Evolutionary conservation across 768 basidiomycete genomes (phyloP), one percentile per base, ranked within the genome.

Genomic region (Pisolithus tinctorius): DNA sequence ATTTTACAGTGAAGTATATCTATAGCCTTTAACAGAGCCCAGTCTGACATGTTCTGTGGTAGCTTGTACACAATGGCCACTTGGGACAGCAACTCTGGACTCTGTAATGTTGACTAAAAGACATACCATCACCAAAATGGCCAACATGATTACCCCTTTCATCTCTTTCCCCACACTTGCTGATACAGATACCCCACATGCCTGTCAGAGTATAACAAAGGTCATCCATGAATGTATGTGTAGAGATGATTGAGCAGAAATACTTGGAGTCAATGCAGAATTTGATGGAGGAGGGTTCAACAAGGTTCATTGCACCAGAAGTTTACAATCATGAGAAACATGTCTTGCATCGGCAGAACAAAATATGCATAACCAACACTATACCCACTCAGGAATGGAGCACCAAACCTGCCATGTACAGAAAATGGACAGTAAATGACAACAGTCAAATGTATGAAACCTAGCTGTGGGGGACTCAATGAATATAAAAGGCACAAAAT

Each of bases 201-300:
- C 91, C 84, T 49, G 73, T 62, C 56, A 97, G 63, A 14, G 86
- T 82, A 48, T 77, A 72, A 16, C 69, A 63, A 45, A 95, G 69
- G 23, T 79, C 77, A 44, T 71, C 62, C 59, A 86, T 84, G 64
- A 95, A 88, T 26, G 53, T 50, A 8, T 72, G 65, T 13, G 92
- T 95, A 14, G 88, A 88, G 16, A 93, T 94, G 16, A 69, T 60
- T 4, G 76, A 62, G 53, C 75, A 81, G 5, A 86, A 86, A 53
- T 75, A 70, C 66, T 98, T 98, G 43, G 87, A 90, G 65, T 98
- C 95, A 63, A 96, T 83, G 2, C 95, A 93, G 69, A 96, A 93
- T 67, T 93, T 94, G 62, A 98, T 74, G 51, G 83, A 73, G 40
- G 83, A 70, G 11, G 84, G 81, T 13, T 84, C 90, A 51, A 88